Percentiles rank a stretch among this genome's conserved stretches.
Conservation (phyloP, 371 early-diverging fungal species). For the Mucor indicus region DNA sequence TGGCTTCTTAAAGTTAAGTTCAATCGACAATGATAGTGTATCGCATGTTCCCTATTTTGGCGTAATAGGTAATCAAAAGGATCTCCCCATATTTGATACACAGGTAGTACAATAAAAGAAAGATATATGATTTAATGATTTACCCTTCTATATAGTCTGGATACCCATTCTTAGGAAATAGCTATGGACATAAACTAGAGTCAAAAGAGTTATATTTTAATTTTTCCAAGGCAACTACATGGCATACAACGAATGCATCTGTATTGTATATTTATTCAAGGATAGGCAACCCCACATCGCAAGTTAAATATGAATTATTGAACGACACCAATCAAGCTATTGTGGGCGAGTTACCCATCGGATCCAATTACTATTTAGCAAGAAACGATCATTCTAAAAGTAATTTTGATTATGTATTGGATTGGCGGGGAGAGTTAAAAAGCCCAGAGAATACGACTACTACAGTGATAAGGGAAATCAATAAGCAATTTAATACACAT, state of each 20-base stretch:
- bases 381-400: constrained; percentile 16
- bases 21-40: constrained; percentile 1
- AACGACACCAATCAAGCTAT: neutral
- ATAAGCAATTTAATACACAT: no score
- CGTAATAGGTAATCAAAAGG: constrained; percentile 36
- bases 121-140: neutral
- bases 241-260: no score
- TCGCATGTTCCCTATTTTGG: constrained; percentile 50
- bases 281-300: constrained; percentile 8
- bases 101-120: constrained; percentile 1
- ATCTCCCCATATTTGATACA: constrained; percentile 20
- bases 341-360: neutral
- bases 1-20: constrained; percentile 8
- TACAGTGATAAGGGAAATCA: no score
- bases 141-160: neutral
- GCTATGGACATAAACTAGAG: neutral
- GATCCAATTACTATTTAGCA: neutral
- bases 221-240: neutral
- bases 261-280: neutral
- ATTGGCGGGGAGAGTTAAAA: no score
- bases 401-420: no score
- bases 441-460: no score
- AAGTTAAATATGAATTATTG: neutral
- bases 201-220: neutral
- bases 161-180: constrained; percentile 2